Evolutionary conservation across 78 protist species (phyloP), one percentile per base, ranked within the genome.

Genomic region (Guillardia theta): DNA sequence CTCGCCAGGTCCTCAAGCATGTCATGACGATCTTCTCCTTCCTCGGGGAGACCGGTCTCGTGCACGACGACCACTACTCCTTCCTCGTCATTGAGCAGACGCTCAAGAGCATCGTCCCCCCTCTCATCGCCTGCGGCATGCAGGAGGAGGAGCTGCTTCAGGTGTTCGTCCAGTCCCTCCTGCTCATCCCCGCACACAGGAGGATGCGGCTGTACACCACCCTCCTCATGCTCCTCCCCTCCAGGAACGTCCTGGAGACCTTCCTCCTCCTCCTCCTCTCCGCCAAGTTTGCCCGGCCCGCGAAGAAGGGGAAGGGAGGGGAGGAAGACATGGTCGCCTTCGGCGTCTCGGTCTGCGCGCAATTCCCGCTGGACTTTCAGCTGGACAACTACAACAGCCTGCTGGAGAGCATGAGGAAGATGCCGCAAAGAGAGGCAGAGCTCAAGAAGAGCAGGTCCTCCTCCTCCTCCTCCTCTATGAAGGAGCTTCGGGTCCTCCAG

Each of bases 11-110:
- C 46, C 83, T 70, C 41, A 6, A 36, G 4, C 36, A 70, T 15
- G 36, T 70, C 83, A 70, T 70, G 83, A 0, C 83, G 83, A 43
- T 70, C 41, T 70, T 70, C 22, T 15, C 83, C 46, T 70, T 70
- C 83, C 83, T 70, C 41, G 83, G 83, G 46, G 83, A 70, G 36
- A 24, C 0, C 21, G 36, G 9, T 1, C 83, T 70, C 36, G 36
- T 70, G 41, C 83, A 24, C 83, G 83, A 70, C 83, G 83, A 70
- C 83, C 83, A 33, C 45, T 70, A 22, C 83, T 24, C 83, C 83
- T 70, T 70, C 83, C 83, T 33, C 83, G 83, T 70, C 83, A 43
- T 70, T 24, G 83, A 70, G 83, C 83, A 70, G 83, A 70, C 83
- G 36, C 36, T 24, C 83, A 70, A 22, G 36, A 24, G 22, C 36